Conservation (phyloP, 139 green algal genomes). For the Coelastrella sp. region DNA sequence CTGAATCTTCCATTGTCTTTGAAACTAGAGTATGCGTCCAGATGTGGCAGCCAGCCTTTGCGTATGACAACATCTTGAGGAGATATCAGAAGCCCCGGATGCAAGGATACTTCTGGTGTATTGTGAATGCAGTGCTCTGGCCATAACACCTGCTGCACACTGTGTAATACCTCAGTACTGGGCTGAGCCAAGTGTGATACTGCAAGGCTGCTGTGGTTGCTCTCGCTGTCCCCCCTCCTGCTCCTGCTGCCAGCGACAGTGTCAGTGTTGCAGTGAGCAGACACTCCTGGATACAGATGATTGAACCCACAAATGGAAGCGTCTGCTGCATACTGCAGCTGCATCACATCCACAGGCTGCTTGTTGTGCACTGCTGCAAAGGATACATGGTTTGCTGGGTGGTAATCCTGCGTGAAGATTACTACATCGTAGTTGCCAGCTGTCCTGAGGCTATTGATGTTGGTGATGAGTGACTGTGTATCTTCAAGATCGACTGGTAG, state of each 20-base stretch:
- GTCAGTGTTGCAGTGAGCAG: not conserved
- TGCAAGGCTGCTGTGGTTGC: not conserved
- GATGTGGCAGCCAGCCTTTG: slow-evolving; percentile 14
- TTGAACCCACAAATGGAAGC: not conserved
- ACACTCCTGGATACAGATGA: not conserved
- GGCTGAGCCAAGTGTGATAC: too few species aligned
- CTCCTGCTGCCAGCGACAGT: not conserved
- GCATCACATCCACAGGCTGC: not conserved
- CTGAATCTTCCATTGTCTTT: not conserved
- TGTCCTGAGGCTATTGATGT: slow-evolving; percentile 1
- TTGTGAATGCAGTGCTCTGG: slow-evolving; percentile 6
- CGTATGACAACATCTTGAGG: not conserved
- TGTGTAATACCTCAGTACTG: not conserved
- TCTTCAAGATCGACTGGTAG: not conserved
- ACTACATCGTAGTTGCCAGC: not conserved
- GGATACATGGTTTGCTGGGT: slow-evolving; percentile 9
- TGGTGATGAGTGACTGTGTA: not conserved
- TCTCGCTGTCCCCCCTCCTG: too few species aligned
- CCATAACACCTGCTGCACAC: slow-evolving; percentile 29
- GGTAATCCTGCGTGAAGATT: slow-evolving; percentile 14
- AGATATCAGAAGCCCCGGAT: not conserved
- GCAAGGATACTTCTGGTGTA: not conserved
- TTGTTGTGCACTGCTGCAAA: slow-evolving; percentile 28
- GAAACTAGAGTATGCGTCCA: slow-evolving; percentile 30
- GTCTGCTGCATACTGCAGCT: slow-evolving; percentile 2